Percentiles rank a stretch among this genome's conserved stretches.
These are phyloP conservation scores for Macaranga tanarius DNA, from an alignment of 441 rosid species.

Conservation along the genomic window DNA sequence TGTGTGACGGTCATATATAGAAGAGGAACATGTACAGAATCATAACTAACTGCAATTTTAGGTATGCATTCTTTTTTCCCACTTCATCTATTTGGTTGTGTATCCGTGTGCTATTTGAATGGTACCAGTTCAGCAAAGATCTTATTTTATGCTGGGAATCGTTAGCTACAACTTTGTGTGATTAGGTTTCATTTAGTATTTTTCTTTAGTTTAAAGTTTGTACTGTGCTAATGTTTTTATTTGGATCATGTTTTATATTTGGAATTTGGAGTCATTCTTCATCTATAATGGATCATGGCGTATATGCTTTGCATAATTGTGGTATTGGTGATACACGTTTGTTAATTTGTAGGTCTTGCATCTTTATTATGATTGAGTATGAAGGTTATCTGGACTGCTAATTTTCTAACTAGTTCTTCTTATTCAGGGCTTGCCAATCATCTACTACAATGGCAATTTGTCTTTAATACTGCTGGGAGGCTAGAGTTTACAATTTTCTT, in stretches of 20 bases:
- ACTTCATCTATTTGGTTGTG: background rate
- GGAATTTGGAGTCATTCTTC: too few relatives aligned
- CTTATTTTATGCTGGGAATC: too few relatives aligned
- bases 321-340: background rate
- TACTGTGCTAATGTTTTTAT: too few relatives aligned
- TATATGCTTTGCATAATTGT: too few relatives aligned
- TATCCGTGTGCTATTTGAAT: too few relatives aligned
- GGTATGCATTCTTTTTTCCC: constrained; percentile 41
- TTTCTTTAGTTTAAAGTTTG: too few relatives aligned
- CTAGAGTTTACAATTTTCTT: constrained; percentile 31
- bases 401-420: constrained; percentile 9
- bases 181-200: too few relatives aligned
- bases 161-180: too few relatives aligned
- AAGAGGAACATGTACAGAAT: constrained; percentile 41
- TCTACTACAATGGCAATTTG: constrained; percentile 22
- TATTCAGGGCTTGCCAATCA: constrained; percentile 36
- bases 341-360: background rate
- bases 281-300: too few relatives aligned
- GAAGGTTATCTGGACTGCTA: background rate
- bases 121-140: too few relatives aligned
- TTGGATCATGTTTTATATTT: too few relatives aligned
- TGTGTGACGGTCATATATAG: constrained; percentile 30
- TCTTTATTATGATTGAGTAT: background rate
- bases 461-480: constrained; percentile 33
- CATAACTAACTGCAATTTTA: constrained; percentile 38